Evolutionary conservation across 2,329 filamentous ascomycete species (phyloP).

Genomic region (Colletotrichum liaoningense): DNA sequence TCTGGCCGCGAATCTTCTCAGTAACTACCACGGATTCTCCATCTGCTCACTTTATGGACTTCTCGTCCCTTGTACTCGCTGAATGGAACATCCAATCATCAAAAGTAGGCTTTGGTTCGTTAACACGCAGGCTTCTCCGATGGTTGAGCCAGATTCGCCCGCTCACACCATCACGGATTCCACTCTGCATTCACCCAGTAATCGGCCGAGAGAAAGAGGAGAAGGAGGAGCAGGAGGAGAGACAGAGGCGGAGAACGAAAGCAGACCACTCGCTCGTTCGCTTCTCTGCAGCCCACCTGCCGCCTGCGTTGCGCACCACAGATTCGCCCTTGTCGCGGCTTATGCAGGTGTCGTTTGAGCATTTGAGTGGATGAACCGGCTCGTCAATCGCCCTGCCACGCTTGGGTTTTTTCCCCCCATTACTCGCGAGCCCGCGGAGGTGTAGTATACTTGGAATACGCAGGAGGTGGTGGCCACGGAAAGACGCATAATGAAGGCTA

Average conservation of each 20-base stretch:
- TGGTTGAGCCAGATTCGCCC: conserved; percentile 2
- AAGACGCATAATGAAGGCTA: background rate
- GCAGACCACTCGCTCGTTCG: background rate
- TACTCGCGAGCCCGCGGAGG: background rate
- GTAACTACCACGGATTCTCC: background rate
- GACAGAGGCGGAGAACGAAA: too few species aligned
- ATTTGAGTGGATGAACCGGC: background rate
- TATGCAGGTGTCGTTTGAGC: background rate
- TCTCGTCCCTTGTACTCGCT: background rate
- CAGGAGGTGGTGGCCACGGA: background rate
- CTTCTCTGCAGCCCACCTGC: background rate
- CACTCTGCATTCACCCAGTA: conserved; percentile 10
- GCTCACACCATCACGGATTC: background rate
- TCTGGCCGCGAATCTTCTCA: background rate
- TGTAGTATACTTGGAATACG: too few species aligned
- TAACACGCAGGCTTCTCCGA: background rate
- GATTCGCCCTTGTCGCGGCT: background rate
- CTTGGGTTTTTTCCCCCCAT: background rate
- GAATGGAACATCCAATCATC: background rate
- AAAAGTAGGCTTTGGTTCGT: background rate
- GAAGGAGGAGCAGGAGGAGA: background rate
- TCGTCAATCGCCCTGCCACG: background rate
- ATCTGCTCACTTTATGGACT: background rate
- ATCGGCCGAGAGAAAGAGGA: conserved; percentile 7
- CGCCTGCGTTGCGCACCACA: conserved; percentile 10